Evolutionary conservation across 176 grass and related monocot genomes (phyloP).

Genomic region (Oryza longistaminata): DNA sequence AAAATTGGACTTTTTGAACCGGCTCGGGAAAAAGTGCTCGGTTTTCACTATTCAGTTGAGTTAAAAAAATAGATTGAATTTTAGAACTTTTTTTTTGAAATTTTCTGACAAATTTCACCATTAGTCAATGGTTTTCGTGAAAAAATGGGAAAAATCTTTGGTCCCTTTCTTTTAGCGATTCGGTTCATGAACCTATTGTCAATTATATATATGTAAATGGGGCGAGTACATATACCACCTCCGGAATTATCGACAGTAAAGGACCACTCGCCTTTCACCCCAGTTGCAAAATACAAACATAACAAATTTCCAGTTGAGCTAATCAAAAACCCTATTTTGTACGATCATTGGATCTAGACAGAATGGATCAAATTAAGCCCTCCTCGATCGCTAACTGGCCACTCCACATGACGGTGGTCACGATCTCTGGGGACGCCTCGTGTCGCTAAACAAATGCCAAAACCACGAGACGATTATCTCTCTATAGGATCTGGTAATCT

Average conservation of each 20-base stretch:
- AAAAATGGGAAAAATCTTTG: too few species aligned
- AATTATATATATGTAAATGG: too few species aligned
- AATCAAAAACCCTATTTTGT: not conserved
- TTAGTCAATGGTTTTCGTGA: too few species aligned
- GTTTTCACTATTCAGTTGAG: too few species aligned
- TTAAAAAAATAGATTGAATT: too few species aligned
- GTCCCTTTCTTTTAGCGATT: too few species aligned
- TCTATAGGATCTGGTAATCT: not conserved
- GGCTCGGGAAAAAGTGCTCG: too few species aligned
- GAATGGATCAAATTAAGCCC: not conserved
- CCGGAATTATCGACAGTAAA: not conserved
- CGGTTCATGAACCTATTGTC: too few species aligned
- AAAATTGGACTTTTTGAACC: too few species aligned
- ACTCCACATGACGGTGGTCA: not conserved
- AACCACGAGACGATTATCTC: not conserved
- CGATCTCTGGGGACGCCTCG: not conserved
- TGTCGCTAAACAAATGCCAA: not conserved
- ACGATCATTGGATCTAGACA: not conserved
- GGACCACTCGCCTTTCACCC: not conserved
- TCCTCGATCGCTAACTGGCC: conserved; percentile 2
- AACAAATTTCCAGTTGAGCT: not conserved
- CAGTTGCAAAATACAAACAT: not conserved
- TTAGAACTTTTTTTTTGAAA: too few species aligned
- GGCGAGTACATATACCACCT: not conserved
- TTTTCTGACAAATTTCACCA: too few species aligned